These are phyloP conservation scores for Tuber microsphaerosporum DNA, from an alignment of 495 filamentous ascomycete species.

Conservation along the genomic window DNA sequence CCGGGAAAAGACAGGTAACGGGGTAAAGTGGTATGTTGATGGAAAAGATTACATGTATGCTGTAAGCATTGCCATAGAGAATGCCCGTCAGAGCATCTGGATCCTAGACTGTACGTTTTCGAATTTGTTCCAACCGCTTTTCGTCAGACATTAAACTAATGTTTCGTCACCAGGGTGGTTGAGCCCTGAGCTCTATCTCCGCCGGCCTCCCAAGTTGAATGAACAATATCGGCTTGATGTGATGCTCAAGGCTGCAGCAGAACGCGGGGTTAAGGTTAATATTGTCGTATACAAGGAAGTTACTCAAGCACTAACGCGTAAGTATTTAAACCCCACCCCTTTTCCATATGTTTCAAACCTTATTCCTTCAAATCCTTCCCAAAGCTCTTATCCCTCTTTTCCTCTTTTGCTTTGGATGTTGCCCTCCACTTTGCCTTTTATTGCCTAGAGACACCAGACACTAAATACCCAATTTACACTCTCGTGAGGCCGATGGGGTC, in stretches of 20 bases:
- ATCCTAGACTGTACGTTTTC: conserved; percentile 69
- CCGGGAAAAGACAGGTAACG: conserved; percentile 56
- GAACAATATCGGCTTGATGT: conserved; percentile 81
- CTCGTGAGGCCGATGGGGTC: conserved; percentile 34
- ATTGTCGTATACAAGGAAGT: conserved; percentile 97
- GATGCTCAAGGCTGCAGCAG: conserved; percentile 79
- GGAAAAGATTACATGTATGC: conserved; percentile 89
- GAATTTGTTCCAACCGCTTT: neutral
- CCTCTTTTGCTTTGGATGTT: conserved; percentile 14
- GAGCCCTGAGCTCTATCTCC: conserved; percentile 80
- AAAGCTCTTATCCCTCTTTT: conserved; percentile 14
- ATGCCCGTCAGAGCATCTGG: conserved; percentile 76
- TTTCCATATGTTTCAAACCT: conserved; percentile 14
- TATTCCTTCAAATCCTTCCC: conserved; percentile 8
- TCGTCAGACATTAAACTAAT: conserved; percentile 11
- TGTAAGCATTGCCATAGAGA: conserved; percentile 75
- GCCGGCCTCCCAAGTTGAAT: conserved; percentile 73
- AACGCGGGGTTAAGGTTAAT: conserved; percentile 79
- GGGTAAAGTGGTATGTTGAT: conserved; percentile 88
- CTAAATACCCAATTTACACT: conserved; percentile 45
- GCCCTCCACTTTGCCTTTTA: conserved; percentile 44
- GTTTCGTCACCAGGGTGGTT: conserved; percentile 60
- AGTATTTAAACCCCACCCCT: conserved; percentile 43
- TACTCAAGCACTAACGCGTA: conserved; percentile 75
- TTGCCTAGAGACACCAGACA: conserved; percentile 46